phyloP scores from a whole-genome alignment of 805 yeast species.

The Saturnispora halmiae region DNA sequence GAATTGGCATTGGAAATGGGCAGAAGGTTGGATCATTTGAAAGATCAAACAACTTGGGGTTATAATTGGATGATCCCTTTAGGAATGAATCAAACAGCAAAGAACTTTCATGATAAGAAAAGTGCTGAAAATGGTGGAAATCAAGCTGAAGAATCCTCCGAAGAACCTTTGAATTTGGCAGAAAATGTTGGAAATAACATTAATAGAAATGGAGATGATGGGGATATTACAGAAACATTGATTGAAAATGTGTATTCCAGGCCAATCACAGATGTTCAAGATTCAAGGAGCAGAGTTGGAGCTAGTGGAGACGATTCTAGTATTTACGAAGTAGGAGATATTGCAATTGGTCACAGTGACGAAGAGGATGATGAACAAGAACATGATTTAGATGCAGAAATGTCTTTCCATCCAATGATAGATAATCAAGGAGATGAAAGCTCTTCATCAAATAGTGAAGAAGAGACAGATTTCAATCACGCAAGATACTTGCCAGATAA shows the following conservation, averaged over 20 bases:
- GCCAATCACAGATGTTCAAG: conserved; percentile 10
- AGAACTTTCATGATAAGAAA: conserved; percentile 20
- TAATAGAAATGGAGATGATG: conserved; percentile 18
- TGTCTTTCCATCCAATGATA: conserved; percentile 35
- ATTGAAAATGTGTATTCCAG: conserved; percentile 15
- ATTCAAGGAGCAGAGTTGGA: conserved; percentile 11
- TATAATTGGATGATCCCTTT: conserved; percentile 38
- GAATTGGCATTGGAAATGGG: conserved; percentile 14
- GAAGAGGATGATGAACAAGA: conserved; percentile 9
- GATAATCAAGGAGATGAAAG: conserved; percentile 15
- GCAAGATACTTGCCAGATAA: conserved; percentile 5
- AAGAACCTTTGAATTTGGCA: conserved; percentile 8
- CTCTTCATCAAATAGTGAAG: conserved; percentile 3
- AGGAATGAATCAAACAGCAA: conserved; percentile 40
- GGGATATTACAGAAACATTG: conserved; percentile 15
- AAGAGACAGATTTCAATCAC: conserved; percentile 6
- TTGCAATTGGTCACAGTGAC: conserved; percentile 2
- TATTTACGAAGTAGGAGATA: conserved; percentile 8
- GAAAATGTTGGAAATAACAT: too few relatives aligned
- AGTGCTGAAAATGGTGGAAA: conserved; percentile 31
- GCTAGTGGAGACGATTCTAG: conserved; percentile 23
- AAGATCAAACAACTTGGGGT: conserved; percentile 12
- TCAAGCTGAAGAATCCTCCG: neutral
- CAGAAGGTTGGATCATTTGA: conserved; percentile 9
- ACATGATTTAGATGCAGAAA: conserved; percentile 38